Conservation (phyloP, 2,329 filamentous ascomycete species). For the Phoma herbarum region DNA sequence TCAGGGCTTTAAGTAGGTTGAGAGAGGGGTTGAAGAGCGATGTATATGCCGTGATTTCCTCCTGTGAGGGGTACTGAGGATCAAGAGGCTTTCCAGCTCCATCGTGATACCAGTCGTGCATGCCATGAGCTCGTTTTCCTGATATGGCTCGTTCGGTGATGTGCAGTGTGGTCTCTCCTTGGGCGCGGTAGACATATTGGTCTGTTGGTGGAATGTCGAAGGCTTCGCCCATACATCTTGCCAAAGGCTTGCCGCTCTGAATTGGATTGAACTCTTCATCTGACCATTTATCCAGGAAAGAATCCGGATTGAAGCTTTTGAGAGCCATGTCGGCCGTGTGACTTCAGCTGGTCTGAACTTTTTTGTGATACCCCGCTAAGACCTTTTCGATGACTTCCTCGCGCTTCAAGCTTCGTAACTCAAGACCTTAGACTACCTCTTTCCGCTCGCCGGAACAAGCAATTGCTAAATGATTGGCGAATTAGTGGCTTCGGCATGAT, state of each 20-base stretch:
- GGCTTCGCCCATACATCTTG: slow-evolving; percentile 56
- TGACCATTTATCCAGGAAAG: slow-evolving; percentile 56
- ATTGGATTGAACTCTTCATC: slow-evolving; percentile 45
- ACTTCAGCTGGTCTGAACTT: neutral
- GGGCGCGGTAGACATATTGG: slow-evolving; percentile 61
- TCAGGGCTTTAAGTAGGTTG: slow-evolving; percentile 68
- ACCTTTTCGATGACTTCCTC: neutral
- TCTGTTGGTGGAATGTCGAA: slow-evolving; percentile 59
- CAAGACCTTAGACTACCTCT: slow-evolving; percentile 1
- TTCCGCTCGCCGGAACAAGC: slow-evolving; percentile 7
- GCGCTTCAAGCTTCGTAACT: neutral
- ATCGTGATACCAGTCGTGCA: slow-evolving; percentile 63
- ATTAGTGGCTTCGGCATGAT: slow-evolving; percentile 11
- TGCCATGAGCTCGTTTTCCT: slow-evolving; percentile 55
- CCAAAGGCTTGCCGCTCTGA: slow-evolving; percentile 47
- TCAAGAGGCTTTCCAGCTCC: slow-evolving; percentile 46
- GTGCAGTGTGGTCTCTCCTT: slow-evolving; percentile 60
- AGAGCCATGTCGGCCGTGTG: slow-evolving; percentile 30
- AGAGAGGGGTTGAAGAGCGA: slow-evolving; percentile 70
- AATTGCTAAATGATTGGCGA: slow-evolving; percentile 4
- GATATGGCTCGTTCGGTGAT: slow-evolving; percentile 61
- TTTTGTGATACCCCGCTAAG: slow-evolving; percentile 1
- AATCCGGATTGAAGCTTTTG: slow-evolving; percentile 56
- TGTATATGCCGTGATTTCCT: slow-evolving; percentile 73
- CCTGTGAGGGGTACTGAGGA: slow-evolving; percentile 32